A percentile compares a stretch with the other conserved stretches of the same genome.
phyloP scores from a whole-genome alignment of 208 protist species.

The Cochliopodium minus region DNA sequence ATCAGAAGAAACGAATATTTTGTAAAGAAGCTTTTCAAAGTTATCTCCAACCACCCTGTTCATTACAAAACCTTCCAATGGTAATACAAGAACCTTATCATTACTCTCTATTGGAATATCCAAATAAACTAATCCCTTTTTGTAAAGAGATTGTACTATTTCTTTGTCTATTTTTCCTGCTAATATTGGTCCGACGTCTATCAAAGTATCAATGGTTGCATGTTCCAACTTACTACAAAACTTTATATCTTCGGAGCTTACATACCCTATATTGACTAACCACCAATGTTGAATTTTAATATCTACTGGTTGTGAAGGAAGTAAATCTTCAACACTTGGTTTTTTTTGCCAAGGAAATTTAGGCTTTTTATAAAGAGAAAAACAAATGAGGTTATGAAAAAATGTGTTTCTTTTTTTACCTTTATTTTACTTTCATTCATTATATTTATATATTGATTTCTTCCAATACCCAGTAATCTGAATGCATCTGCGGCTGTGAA shows the following conservation, averaged over 20 bases:
- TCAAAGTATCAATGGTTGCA: neutral
- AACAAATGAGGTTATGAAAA: no score
- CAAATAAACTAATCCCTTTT: conserved; percentile 60
- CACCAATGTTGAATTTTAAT: conserved; percentile 44
- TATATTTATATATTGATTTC: conserved; percentile 87
- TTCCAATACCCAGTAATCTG: conserved; percentile 72
- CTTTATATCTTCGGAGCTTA: no score
- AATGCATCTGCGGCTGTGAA: conserved; percentile 83
- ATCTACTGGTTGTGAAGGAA: conserved; percentile 28
- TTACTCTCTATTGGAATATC: conserved; percentile 56
- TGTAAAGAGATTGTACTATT: conserved; percentile 44
- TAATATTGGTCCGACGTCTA: conserved; percentile 20
- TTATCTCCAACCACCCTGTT: conserved; percentile 77
- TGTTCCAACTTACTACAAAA: neutral
- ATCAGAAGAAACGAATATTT: conserved; percentile 78
- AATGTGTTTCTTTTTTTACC: no score
- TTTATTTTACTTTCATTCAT: conserved; percentile 75
- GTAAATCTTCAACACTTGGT: conserved; percentile 19
- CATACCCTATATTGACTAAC: no score
- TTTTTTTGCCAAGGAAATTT: conserved; percentile 21
- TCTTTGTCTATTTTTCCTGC: conserved; percentile 38
- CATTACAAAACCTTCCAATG: conserved; percentile 85
- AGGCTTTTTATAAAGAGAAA: no score
- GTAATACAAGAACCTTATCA: conserved; percentile 67
- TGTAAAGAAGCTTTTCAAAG: conserved; percentile 80